Evolutionary conservation across 2,329 filamentous ascomycete species (phyloP), one percentile per base, ranked within the genome.

Genomic region (Eutypa lata): DNA sequence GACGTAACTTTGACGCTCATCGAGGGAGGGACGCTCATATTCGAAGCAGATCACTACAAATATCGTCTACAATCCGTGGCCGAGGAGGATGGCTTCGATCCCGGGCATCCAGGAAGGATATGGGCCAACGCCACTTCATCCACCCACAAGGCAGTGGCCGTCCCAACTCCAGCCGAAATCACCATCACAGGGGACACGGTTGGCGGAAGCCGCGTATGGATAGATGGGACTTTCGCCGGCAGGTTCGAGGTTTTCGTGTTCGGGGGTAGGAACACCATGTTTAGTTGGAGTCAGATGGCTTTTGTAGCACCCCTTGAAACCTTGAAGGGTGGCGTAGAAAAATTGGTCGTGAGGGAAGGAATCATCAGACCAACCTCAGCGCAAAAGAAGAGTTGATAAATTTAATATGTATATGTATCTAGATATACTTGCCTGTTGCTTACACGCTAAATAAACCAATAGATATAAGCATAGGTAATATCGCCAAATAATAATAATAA

Each of bases 221-320:
- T 80, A 0, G 61, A 79, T 52, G 73, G 68, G 7, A 46, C 56
- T 0, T 79, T 81, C 46, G 69, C 57, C 1, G 79, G 79, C 0
- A 63, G 79, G 10, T 82, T 81, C 49, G 79, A 82, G 56, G 78
- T 81, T 0, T 80, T 78, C 53, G 73, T 82, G 1, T 82, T 73
- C 57, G 79, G 79, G 0, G 79, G 79, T 2, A 70, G 69, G 31
- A 82, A 82, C 52, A 73, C 69, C 7, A 53, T 74, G 47, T 77
- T 79, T 46, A 80, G 76, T 31, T 82, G 78, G 79, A 79, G 74
- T 54, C 78, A 80, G 61, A 82, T 82, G 78, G 78, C 79, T 1
- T 75, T 82, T 59, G 79, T 80, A 13, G 78, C 78, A 8, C 78
- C 78, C 1, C 52, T 81, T 37, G 68, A 77, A 7, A 48, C 21